Evolutionary conservation across 768 basidiomycete species (phyloP).

Genomic region (Solioccasus polychromus): DNA sequence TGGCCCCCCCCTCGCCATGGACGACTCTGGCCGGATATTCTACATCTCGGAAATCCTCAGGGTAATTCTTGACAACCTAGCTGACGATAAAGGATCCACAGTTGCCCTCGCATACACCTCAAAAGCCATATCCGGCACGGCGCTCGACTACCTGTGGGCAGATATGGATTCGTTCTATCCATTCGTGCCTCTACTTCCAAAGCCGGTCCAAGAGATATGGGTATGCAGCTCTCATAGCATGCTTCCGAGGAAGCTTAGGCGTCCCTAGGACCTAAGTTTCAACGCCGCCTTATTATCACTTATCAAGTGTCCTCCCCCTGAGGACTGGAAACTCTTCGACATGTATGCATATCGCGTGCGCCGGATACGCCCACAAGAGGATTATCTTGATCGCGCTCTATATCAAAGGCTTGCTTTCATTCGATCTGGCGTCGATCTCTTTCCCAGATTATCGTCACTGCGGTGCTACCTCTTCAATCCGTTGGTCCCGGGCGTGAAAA

Average conservation of each 20-base stretch:
- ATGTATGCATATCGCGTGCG: conserved; percentile 17
- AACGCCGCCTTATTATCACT: conserved; percentile 2
- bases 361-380: conserved; percentile 1
- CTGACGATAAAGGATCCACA: conserved; percentile 8
- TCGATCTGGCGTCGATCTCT: conserved; percentile 7
- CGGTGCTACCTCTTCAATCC: conserved; percentile 11
- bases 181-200: conserved; percentile 15
- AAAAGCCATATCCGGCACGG: conserved; percentile 6
- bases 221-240: neutral
- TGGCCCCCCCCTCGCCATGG: too few relatives aligned
- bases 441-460: conserved; percentile 13
- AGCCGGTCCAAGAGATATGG: conserved; percentile 8
- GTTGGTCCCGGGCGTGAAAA: conserved; percentile 5
- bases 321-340: conserved; percentile 16
- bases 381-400: conserved; percentile 12
- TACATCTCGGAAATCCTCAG: conserved; percentile 16
- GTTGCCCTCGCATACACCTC: conserved; percentile 11
- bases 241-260: neutral
- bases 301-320: conserved; percentile 11
- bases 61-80: conserved; percentile 10
- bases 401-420: conserved; percentile 16
- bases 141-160: conserved; percentile 19
- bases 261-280: conserved; percentile 3
- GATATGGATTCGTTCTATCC: conserved; percentile 18
- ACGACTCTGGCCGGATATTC: conserved; percentile 1